Evolutionary conservation across 2,329 filamentous ascomycete species (phyloP).

Genomic region (Ophiostoma himal-ulmi): DNA sequence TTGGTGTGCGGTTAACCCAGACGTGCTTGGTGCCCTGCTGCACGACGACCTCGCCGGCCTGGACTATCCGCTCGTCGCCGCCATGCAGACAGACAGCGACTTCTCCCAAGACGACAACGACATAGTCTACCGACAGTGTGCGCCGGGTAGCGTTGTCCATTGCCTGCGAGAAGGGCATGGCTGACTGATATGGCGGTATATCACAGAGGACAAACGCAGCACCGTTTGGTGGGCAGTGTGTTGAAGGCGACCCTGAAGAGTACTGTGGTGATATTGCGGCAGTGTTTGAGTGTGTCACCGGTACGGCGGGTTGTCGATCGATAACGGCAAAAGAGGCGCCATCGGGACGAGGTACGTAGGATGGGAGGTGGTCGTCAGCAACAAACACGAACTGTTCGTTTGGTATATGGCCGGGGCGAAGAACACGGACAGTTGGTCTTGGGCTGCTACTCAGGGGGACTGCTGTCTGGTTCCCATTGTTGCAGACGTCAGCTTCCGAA

Average conservation of each 20-base stretch:
- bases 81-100: constrained; percentile 6
- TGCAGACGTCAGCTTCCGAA: neutral
- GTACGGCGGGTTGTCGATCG: neutral
- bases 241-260: neutral
- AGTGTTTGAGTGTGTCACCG: neutral
- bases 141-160: neutral
- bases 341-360: neutral
- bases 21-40: constrained; percentile 41
- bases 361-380: neutral
- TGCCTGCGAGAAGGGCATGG: neutral
- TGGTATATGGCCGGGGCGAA: neutral
- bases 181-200: neutral
- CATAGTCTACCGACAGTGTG: neutral
- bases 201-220: neutral
- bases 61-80: constrained; percentile 37
- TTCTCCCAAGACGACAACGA: neutral
- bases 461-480: neutral
- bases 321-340: neutral
- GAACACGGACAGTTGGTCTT: neutral
- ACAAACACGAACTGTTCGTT: neutral
- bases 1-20: constrained; percentile 39
- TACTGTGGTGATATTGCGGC: neutral
- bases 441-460: neutral
- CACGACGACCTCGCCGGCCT: constrained; percentile 37
- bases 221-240: neutral